phyloP scores from a whole-genome alignment of 2,329 filamentous ascomycete genomes.

The Aspergillus fischeri region DNA sequence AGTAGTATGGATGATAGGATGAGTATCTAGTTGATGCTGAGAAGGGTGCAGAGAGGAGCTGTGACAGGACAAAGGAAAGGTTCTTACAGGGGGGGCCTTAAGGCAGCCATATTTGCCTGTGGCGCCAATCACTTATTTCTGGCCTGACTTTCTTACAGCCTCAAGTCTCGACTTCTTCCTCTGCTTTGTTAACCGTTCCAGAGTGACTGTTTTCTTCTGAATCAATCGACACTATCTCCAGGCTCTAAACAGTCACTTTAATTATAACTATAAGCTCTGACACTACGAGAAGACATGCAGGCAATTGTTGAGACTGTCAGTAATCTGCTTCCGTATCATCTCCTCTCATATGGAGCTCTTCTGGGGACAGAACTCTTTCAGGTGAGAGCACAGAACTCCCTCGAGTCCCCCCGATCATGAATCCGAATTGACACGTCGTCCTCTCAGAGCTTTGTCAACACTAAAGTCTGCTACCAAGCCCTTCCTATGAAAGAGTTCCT shows the following conservation, averaged over 20 bases:
- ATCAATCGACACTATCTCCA: neutral
- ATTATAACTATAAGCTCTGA: neutral
- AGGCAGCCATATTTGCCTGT: neutral
- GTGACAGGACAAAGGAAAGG: neutral
- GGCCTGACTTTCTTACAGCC: neutral
- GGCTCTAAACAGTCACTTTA: neutral
- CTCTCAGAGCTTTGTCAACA: slow-evolving; percentile 37
- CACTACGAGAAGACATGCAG: slow-evolving; percentile 11
- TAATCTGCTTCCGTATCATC: slow-evolving; percentile 30
- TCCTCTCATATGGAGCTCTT: slow-evolving; percentile 38
- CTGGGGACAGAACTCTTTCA: slow-evolving; percentile 39
- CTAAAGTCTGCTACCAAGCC: slow-evolving; percentile 34
- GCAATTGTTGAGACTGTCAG: slow-evolving; percentile 7
- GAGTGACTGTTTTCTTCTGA: neutral
- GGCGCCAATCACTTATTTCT: neutral
- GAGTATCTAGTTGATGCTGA: neutral
- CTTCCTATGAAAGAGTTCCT: slow-evolving; percentile 38
- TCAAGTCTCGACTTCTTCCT: neutral
- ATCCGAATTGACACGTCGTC: neutral
- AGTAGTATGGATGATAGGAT: neutral
- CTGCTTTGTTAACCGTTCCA: neutral
- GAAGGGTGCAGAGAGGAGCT: neutral
- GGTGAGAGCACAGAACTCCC: slow-evolving; percentile 6
- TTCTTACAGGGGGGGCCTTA: neutral
- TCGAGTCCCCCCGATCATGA: neutral